Evolutionary conservation across 1,139 yeast species (phyloP).

Genomic region (Entelexis sorbosivorans): DNA sequence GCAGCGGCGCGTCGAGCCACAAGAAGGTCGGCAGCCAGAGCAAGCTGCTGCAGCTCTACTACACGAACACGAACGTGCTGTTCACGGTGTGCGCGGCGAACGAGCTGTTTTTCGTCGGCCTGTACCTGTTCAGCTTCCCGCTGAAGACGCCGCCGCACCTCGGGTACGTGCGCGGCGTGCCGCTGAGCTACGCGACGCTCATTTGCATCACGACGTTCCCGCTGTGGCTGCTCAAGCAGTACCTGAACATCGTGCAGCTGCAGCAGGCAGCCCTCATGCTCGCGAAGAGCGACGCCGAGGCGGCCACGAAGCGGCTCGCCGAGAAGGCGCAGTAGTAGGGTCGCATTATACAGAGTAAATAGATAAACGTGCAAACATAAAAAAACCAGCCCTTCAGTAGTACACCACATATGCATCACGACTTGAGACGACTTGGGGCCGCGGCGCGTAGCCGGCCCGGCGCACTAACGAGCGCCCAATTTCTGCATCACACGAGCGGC

Average conservation of each 20-base stretch:
- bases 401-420: too few relatives aligned
- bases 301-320: conserved; percentile 15
- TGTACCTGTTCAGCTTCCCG: conserved; percentile 65
- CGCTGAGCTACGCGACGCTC: conserved; percentile 54
- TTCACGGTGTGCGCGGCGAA: conserved; percentile 86
- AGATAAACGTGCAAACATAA: too few relatives aligned
- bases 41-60: conserved; percentile 68
- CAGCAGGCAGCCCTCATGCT: conserved; percentile 70
- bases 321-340: conserved; percentile 8
- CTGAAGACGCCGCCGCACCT: conserved; percentile 35
- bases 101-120: conserved; percentile 83
- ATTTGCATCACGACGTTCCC: conserved; percentile 63
- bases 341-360: too few relatives aligned
- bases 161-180: conserved; percentile 32
- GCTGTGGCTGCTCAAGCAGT: conserved; percentile 81
- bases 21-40: conserved; percentile 68
- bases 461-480: too few relatives aligned
- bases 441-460: too few relatives aligned
- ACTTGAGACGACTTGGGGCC: too few relatives aligned
- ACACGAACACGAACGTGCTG: conserved; percentile 70
- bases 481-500: too few relatives aligned
- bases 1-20: conserved; percentile 70
- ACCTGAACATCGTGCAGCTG: conserved; percentile 81
- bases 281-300: conserved; percentile 71
- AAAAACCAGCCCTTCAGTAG: too few relatives aligned